Evolutionary conservation across 345 rosid species (phyloP).

Genomic region (Arabidopsis thaliana): DNA sequence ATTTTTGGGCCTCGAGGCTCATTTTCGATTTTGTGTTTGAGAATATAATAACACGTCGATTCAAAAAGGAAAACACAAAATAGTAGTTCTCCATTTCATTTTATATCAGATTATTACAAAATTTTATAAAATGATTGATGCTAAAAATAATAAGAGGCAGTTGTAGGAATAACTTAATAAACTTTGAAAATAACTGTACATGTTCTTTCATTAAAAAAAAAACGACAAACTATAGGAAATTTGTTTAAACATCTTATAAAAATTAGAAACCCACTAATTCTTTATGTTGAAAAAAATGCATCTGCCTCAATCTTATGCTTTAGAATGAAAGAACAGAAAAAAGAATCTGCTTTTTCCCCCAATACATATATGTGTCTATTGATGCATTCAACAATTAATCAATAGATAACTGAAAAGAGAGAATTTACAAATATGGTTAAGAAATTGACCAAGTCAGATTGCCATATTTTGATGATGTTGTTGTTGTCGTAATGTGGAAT

Average conservation of each 20-base stretch:
- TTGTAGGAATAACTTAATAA: not conserved
- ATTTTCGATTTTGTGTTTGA: not conserved
- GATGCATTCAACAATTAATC: not conserved
- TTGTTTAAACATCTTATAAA: not conserved
- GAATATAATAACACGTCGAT: not conserved
- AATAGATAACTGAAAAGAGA: constrained; percentile 14
- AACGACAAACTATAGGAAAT: not conserved
- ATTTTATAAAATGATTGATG: not conserved
- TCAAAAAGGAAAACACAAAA: not conserved
- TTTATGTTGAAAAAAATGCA: no score
- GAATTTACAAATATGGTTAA: constrained; percentile 41
- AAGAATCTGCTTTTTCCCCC: not conserved
- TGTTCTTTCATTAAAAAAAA: not conserved
- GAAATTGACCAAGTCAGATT: constrained; percentile 44
- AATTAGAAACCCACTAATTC: not conserved
- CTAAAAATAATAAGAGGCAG: not conserved
- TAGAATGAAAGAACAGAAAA: not conserved
- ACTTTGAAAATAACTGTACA: not conserved
- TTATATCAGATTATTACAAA: not conserved
- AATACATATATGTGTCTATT: not conserved
- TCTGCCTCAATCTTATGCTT: not conserved
- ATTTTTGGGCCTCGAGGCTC: not conserved
- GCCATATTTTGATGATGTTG: constrained; percentile 28
- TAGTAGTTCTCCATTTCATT: not conserved
- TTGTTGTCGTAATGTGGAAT: constrained; percentile 35